phyloP scores from a whole-genome alignment of 371 early-diverging fungal species.

The Mucor piriformis region DNA sequence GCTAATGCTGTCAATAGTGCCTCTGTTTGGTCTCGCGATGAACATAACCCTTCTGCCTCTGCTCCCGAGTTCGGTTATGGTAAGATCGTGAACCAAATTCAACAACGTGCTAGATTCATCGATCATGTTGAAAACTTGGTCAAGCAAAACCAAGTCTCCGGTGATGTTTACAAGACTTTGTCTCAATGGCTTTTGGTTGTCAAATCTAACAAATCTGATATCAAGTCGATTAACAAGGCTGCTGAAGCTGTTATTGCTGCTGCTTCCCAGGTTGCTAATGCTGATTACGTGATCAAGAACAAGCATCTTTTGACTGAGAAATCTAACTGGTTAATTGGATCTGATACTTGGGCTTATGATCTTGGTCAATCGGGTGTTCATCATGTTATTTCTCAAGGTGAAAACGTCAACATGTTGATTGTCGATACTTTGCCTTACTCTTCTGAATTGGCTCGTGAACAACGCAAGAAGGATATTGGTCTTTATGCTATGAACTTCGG shows the following conservation, averaged over 20 bases:
- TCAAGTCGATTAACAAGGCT: slow-evolving; percentile 43
- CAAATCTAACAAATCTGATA: slow-evolving; percentile 55
- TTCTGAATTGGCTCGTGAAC: slow-evolving; percentile 54
- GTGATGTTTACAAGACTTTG: slow-evolving; percentile 61
- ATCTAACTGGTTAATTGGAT: slow-evolving; percentile 88
- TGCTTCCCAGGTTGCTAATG: slow-evolving; percentile 35
- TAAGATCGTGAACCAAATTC: slow-evolving; percentile 67
- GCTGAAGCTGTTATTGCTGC: slow-evolving; percentile 40
- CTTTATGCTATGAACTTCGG: slow-evolving; percentile 95
- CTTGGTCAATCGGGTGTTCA: slow-evolving; percentile 89
- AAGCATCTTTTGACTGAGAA: slow-evolving; percentile 53
- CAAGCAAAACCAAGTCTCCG: slow-evolving; percentile 54
- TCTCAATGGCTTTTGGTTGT: slow-evolving; percentile 71
- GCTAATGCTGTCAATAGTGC: slow-evolving; percentile 69
- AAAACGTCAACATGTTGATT: slow-evolving; percentile 88
- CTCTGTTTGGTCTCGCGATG: slow-evolving; percentile 48
- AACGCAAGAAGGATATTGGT: slow-evolving; percentile 92
- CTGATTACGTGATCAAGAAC: slow-evolving; percentile 36
- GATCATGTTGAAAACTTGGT: slow-evolving; percentile 62
- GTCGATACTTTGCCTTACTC: slow-evolving; percentile 84
- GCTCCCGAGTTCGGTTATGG: slow-evolving; percentile 90
- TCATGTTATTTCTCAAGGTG: slow-evolving; percentile 81
- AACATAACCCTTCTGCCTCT: slow-evolving; percentile 47
- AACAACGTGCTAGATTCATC: slow-evolving; percentile 70
- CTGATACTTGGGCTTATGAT: slow-evolving; percentile 87